These are phyloP conservation scores for Verruconis gallopava DNA, from an alignment of 2,329 filamentous ascomycete genomes.

Conservation along the genomic window DNA sequence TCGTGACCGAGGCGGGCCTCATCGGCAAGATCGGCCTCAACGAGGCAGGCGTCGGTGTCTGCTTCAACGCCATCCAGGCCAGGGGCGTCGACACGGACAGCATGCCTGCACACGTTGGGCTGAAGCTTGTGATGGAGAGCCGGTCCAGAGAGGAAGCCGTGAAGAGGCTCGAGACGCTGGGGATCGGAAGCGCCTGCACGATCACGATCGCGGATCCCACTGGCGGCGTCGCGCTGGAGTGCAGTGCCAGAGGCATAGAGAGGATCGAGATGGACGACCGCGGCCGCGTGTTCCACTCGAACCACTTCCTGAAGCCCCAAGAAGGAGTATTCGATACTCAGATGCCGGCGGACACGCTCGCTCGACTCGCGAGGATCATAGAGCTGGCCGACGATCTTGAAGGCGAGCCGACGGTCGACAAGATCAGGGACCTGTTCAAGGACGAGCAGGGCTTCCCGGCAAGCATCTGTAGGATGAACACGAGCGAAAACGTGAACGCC, in stretches of 20 bases:
- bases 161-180: conserved; percentile 28
- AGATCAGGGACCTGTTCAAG: conserved; percentile 25
- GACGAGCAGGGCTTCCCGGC: conserved; percentile 17
- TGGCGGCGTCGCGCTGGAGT: conserved; percentile 38
- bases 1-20: conserved; percentile 48
- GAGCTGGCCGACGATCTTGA: conserved; percentile 17
- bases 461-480: conserved; percentile 21
- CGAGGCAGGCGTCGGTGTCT: conserved; percentile 42
- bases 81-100: conserved; percentile 38
- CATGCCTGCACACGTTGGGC: conserved; percentile 48
- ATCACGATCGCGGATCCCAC: conserved; percentile 40
- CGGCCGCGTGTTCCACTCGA: conserved; percentile 29
- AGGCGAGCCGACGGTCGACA: conserved; percentile 16
- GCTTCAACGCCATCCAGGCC: conserved; percentile 49
- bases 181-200: conserved; percentile 41
- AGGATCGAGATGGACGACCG: conserved; percentile 21
- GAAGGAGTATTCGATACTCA: conserved; percentile 26
- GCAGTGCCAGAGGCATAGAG: conserved; percentile 22
- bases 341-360: conserved; percentile 30
- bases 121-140: conserved; percentile 43
- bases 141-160: conserved; percentile 35
- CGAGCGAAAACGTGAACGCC: conserved; percentile 14
- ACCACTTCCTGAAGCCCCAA: conserved; percentile 31
- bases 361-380: conserved; percentile 25
- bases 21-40: conserved; percentile 57